Conservation (phyloP, 305 asterid genomes). For the Rubia balearica region DNA sequence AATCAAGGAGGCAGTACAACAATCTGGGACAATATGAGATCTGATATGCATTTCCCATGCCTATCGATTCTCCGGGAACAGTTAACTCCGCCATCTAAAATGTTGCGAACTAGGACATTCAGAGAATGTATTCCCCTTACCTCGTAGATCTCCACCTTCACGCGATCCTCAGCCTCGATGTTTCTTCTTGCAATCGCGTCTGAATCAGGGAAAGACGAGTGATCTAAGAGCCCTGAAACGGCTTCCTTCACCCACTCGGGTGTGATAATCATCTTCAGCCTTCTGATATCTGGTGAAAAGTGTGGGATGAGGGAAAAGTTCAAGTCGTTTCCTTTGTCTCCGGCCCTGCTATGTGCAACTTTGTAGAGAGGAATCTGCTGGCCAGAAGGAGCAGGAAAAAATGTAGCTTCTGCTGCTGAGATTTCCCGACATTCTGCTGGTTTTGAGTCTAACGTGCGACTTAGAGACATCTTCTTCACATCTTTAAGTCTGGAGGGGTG, state of each 20-base stretch:
- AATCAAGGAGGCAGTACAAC: slow-evolving; percentile 64
- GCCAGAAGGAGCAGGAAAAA: slow-evolving; percentile 51
- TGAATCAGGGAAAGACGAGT: slow-evolving; percentile 43
- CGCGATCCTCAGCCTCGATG: slow-evolving; percentile 42
- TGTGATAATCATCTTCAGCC: slow-evolving; percentile 62
- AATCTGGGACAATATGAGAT: slow-evolving; percentile 56
- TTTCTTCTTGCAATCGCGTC: slow-evolving; percentile 37
- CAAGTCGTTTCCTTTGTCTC: slow-evolving; percentile 83
- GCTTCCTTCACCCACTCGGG: slow-evolving; percentile 66
- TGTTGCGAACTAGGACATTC: slow-evolving; percentile 68
- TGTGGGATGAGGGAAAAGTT: slow-evolving; percentile 86
- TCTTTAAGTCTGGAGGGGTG: slow-evolving; percentile 15
- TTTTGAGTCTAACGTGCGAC: slow-evolving; percentile 21
- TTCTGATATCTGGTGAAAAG: slow-evolving; percentile 60
- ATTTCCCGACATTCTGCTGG: slow-evolving; percentile 25
- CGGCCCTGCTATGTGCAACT: slow-evolving; percentile 79
- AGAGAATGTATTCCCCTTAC: slow-evolving; percentile 66
- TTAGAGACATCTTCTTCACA: slow-evolving; percentile 18
- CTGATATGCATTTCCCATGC: slow-evolving; percentile 87
- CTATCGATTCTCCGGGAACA: slow-evolving; percentile 90
- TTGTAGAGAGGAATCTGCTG: slow-evolving; percentile 54
- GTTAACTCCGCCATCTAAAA: slow-evolving; percentile 91
- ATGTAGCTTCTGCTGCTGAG: slow-evolving; percentile 18
- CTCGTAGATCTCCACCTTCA: slow-evolving; percentile 74
- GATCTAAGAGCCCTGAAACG: slow-evolving; percentile 48